Evolutionary conservation across 2,329 filamentous ascomycete species (phyloP).

Genomic region (Tolypocladium cylindrosporum): DNA sequence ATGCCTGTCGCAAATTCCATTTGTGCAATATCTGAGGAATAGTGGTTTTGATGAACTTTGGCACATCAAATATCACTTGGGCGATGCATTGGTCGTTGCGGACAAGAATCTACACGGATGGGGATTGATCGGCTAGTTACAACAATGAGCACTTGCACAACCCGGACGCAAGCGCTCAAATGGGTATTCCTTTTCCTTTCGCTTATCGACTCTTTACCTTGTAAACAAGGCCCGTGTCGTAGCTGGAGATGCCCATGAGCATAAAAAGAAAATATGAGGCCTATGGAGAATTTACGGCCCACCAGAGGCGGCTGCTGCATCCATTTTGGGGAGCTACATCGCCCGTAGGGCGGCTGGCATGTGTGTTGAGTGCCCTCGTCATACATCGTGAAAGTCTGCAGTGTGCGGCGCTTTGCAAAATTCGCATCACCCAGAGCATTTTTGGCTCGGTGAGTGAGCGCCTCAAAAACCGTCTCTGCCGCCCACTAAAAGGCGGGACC

Average conservation of each 20-base stretch:
- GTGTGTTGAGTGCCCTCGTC: not conserved
- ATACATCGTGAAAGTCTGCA: not conserved
- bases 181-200: slow-evolving; percentile 29
- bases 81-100: slow-evolving; percentile 31
- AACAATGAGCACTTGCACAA: slow-evolving; percentile 18
- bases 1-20: slow-evolving; percentile 13
- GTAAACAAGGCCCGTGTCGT: slow-evolving; percentile 20
- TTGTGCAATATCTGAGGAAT: slow-evolving; percentile 14
- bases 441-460: not conserved
- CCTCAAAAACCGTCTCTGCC: not conserved
- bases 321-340: not conserved
- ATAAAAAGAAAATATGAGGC: slow-evolving; percentile 24
- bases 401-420: not conserved
- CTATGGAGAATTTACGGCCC: slow-evolving; percentile 12
- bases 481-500: not conserved
- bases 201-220: slow-evolving; percentile 20
- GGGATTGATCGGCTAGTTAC: slow-evolving; percentile 30
- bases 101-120: slow-evolving; percentile 32
- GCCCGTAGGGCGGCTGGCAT: not conserved
- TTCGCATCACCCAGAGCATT: not conserved
- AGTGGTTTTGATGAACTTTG: slow-evolving; percentile 21
- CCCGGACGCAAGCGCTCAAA: slow-evolving; percentile 7
- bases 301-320: not conserved
- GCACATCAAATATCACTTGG: slow-evolving; percentile 23
- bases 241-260: slow-evolving; percentile 16